Percentiles rank a stretch among this genome's conserved stretches.
phyloP scores from a whole-genome alignment of 495 filamentous ascomycete species.

The Podospora fimiseda region DNA sequence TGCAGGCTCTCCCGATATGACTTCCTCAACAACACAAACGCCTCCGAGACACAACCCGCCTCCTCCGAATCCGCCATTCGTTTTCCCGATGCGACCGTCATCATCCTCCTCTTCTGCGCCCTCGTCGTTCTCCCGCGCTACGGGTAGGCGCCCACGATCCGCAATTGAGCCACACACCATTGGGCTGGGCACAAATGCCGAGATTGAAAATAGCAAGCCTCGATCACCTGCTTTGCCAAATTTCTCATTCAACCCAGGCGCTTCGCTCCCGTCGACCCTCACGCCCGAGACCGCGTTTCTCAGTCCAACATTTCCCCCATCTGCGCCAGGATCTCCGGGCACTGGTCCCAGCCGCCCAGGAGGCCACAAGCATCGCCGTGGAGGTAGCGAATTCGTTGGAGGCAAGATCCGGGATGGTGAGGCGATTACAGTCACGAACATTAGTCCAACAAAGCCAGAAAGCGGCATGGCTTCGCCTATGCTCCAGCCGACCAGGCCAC shows the following conservation, averaged over 20 bases:
- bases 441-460: slow-evolving; percentile 59
- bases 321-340: slow-evolving; percentile 37
- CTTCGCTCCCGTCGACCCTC: slow-evolving; percentile 21
- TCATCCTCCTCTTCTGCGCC: slow-evolving; percentile 41
- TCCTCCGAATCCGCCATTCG: slow-evolving; percentile 64
- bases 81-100: slow-evolving; percentile 52
- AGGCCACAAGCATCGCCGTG: slow-evolving; percentile 58
- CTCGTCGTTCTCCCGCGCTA: slow-evolving; percentile 39
- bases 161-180: slow-evolving; percentile 34
- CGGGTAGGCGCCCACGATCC: slow-evolving; percentile 42
- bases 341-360: slow-evolving; percentile 37
- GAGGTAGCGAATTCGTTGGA: slow-evolving; percentile 73
- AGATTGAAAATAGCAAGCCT: slow-evolving; percentile 14
- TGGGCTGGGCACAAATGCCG: slow-evolving; percentile 14
- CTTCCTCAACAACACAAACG: slow-evolving; percentile 19
- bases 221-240: slow-evolving; percentile 48
- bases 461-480: slow-evolving; percentile 46
- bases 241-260: slow-evolving; percentile 61
- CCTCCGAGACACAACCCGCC: slow-evolving; percentile 41
- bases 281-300: slow-evolving; percentile 29
- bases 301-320: slow-evolving; percentile 35
- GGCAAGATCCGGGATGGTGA: slow-evolving; percentile 56
- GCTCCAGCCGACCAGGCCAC: slow-evolving; percentile 43
- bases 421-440: slow-evolving; percentile 51
- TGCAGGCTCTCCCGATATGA: slow-evolving; percentile 13